Evolutionary conservation across 495 filamentous ascomycete genomes (phyloP), one percentile per base, ranked within the genome.

Genomic region (Podospora australis): DNA sequence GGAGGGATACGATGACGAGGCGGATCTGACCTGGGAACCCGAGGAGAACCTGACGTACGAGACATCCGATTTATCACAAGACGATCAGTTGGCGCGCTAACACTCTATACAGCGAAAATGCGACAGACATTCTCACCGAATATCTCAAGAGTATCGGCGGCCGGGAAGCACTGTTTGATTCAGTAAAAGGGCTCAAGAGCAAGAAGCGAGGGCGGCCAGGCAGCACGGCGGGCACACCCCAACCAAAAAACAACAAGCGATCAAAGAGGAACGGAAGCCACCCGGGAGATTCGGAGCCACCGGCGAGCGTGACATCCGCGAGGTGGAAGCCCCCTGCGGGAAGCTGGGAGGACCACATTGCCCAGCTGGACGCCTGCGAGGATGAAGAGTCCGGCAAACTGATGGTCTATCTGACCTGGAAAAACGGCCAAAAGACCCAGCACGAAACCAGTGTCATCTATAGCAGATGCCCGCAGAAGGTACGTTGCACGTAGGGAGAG

Each of bases 11-110:
- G 77, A 81, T 16, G 75, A 76, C 38, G 75, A 76, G 48, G 59
- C 67, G 0, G 79, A 83, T 49, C 60, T 69, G 59, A 82, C 78
- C 0, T 82, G 78, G 78, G 79, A 83, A 52, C 72, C 76, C 0
- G 77, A 82, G 45, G 75, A 75, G 26, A 79, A 81, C 46, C 64
- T 81, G 47, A 65, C 47, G 78, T 79, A 63, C 39, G 65, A 58
- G 11, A 22, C 29, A 48, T 10, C 3, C 6, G 0, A 25, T 11
- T 8, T 19, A 32, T 16, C 4, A 48, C 24, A 17, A 7, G 21
- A n/a, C 13, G 17, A 17, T 19, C 9, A 3, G 7, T 10, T 17
- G 19, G 19, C 13, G 19, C 1, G 46, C 52, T 54, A 24, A 54
- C 46, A 13, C 6, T 19, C 23, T 32, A 21, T 36, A 30, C 38